Percentiles rank a stretch among this genome's conserved stretches.
Evolutionary conservation across 2,329 filamentous ascomycete species (phyloP).

Genomic region (Ambrosiella beaveri): DNA sequence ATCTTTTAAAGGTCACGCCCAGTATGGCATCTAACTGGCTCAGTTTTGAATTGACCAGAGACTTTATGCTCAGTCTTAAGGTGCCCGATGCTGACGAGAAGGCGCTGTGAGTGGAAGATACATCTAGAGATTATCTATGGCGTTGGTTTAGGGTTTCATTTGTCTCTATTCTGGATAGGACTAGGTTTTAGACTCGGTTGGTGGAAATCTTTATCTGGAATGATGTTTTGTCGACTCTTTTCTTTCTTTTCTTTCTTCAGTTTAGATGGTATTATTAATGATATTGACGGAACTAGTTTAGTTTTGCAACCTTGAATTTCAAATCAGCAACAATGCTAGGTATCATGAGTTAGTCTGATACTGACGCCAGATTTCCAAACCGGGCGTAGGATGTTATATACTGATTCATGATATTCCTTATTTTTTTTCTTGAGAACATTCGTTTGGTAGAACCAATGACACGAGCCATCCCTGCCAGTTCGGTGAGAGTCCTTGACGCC

Average conservation of each 20-base stretch:
- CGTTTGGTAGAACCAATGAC: background rate
- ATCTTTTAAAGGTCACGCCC: constrained; percentile 88
- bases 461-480: background rate
- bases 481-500: background rate
- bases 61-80: constrained; percentile 55
- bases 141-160: background rate
- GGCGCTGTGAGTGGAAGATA: constrained; percentile 5
- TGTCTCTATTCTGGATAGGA: background rate
- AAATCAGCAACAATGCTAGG: too few species aligned
- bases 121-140: background rate
- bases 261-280: too few species aligned
- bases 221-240: background rate
- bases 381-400: too few species aligned
- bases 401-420: too few species aligned
- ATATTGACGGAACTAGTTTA: too few species aligned
- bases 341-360: too few species aligned
- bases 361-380: too few species aligned
- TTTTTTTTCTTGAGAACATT: too few species aligned
- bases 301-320: too few species aligned
- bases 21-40: constrained; percentile 99
- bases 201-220: background rate
- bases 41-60: constrained; percentile 85
- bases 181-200: background rate
- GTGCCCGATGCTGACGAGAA: constrained; percentile 22
- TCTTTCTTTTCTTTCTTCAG: background rate